Evolutionary conservation across 441 rosid genomes (phyloP), one percentile per base, ranked within the genome.

Genomic region (Euphorbia celastroides): DNA sequence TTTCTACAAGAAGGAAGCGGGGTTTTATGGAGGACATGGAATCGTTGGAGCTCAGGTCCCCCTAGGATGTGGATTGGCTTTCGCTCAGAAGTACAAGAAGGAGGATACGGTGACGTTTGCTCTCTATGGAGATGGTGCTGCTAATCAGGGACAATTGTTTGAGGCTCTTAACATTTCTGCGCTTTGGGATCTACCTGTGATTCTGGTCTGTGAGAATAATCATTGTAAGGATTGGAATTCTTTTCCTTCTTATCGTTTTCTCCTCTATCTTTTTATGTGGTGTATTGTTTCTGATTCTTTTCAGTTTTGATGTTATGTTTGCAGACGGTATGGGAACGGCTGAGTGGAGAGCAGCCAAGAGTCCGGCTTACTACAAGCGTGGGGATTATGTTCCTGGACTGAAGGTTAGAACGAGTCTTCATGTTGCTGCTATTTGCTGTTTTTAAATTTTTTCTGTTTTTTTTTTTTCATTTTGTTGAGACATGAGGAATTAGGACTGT

Each of bases 261-360:
- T 38, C 46, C 57, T 28, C 57, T 22, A 2, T n/a, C 25, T n/a
- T n/a, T n/a, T 19, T 50, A 19, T 52, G 12, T 58, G 67, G 44
- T 63, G 58, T 22, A 48, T 57, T 70, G 26, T 42, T 58, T 57
- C 20, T 68, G 26, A 50, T 48, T 38, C 34, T n/a, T 70, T 66
- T 51, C n/a, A 50, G 30, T 36, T 44, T 67, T 57, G 59, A 34
- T 38, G 22, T 14, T 62, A 7, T 72, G 72, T 70, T 44, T 66
- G 68, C 69, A 93, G 97, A 93, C 82, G 99, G 99, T 64, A 93
- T 93, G 97, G 97, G 97, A 23, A 93, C 97, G 20, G 99, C 96
- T 7, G 93, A 89, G 60, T 91, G 99, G 99, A 91, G 97, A 77
- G 89, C 99, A 0, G 92, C 97, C 2, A 94, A 91, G 90, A 91